A percentile compares a stretch with the other conserved stretches of the same genome.
Conservation (phyloP, 371 early-diverging fungal genomes). For the Zopfochytrium polystomum region DNA sequence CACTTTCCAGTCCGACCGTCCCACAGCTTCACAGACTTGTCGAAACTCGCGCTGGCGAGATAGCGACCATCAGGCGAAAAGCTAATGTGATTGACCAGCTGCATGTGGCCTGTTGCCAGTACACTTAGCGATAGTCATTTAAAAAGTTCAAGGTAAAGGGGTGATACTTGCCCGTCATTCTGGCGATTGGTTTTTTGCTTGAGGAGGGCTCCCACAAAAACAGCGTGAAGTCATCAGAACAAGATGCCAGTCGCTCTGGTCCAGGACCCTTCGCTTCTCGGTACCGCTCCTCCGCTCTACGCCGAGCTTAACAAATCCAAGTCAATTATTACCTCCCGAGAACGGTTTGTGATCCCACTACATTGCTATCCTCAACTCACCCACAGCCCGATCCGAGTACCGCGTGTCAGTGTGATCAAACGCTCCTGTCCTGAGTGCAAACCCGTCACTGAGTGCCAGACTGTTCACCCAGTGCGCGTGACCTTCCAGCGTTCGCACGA, state of each 20-base stretch:
- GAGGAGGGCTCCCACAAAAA: conserved; percentile 87
- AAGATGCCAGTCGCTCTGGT: conserved; percentile 83
- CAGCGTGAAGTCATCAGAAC: conserved; percentile 96
- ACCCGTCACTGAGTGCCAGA: conserved; percentile 87
- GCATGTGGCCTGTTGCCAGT: conserved; percentile 79
- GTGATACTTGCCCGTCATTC: conserved; percentile 60
- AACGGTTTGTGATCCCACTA: background rate
- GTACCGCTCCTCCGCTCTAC: conserved; percentile 75
- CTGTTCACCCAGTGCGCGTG: conserved; percentile 96
- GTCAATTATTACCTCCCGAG: too few species aligned
- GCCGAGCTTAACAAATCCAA: conserved; percentile 50
- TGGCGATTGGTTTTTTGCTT: conserved; percentile 79
- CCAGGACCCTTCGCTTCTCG: conserved; percentile 63
- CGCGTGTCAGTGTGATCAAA: conserved; percentile 76
- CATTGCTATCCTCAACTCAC: conserved; percentile 20
- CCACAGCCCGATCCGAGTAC: conserved; percentile 62
- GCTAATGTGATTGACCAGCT: conserved; percentile 88
- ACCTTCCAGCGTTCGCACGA: conserved; percentile 81
- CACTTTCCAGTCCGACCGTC: conserved; percentile 85
- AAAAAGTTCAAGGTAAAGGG: background rate
- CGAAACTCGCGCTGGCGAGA: conserved; percentile 95
- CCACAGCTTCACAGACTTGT: conserved; percentile 98
- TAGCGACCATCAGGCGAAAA: conserved; percentile 92
- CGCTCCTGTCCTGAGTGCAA: conserved; percentile 84
- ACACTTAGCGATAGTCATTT: background rate